Evolutionary conservation across 1,139 yeast species (phyloP).

Genomic region (Blastobotrys serpentis): DNA sequence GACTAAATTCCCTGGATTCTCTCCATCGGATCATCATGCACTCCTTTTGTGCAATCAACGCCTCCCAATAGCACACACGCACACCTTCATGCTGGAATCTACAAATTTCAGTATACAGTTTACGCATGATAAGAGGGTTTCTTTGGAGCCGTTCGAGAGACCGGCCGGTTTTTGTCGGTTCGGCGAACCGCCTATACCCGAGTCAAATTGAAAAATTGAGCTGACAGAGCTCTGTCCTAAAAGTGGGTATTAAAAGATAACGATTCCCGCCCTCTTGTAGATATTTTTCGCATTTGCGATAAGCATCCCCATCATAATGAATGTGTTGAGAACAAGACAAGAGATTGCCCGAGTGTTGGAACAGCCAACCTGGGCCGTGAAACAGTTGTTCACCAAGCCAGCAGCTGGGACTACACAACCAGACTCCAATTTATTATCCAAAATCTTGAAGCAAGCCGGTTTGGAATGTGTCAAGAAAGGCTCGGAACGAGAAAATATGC

Average conservation of each 20-base stretch:
- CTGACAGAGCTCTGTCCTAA: too few species aligned
- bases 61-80: neutral
- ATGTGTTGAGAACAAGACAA: conserved; percentile 12
- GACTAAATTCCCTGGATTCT: too few species aligned
- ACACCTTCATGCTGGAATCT: neutral
- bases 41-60: neutral
- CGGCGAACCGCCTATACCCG: conserved; percentile 1
- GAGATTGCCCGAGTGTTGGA: conserved; percentile 25
- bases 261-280: too few species aligned
- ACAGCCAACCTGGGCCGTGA: conserved; percentile 33
- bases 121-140: neutral
- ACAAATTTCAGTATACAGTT: neutral
- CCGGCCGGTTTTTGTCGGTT: neutral
- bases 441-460: conserved; percentile 33
- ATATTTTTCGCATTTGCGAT: too few species aligned
- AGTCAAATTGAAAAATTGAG: neutral
- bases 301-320: too few species aligned
- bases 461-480: conserved; percentile 26
- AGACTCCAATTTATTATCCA: conserved; percentile 27
- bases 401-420: conserved; percentile 22
- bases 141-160: neutral
- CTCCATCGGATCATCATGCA: too few species aligned
- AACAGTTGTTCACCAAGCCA: conserved; percentile 27
- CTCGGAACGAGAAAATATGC: conserved; percentile 22
- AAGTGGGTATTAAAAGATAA: too few species aligned